These are phyloP conservation scores for Endocladia muricata DNA, from an alignment of 31 red algal species.

Conservation along the genomic window DNA sequence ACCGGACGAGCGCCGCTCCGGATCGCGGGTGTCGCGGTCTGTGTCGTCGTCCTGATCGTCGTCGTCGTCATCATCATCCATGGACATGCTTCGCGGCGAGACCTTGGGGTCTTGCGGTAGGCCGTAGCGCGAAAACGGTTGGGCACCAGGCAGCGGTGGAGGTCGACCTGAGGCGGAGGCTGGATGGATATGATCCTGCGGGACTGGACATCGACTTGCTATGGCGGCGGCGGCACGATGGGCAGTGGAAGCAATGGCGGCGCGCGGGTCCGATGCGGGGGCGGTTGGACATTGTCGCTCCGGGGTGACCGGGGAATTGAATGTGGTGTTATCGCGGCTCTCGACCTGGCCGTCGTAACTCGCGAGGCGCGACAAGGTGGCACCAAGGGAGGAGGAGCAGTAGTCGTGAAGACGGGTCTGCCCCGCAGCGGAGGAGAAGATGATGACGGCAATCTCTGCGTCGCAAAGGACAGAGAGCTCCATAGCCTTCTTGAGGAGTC, in stretches of 20 bases:
- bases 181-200: neutral
- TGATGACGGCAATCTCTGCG: slow-evolving; percentile 90
- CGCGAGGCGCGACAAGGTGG: slow-evolving; percentile 31
- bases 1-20: neutral
- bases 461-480: slow-evolving; percentile 94
- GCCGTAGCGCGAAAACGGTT: neutral
- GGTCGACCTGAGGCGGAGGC: neutral
- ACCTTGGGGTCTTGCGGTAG: neutral
- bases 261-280: neutral
- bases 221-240: slow-evolving; percentile 11
- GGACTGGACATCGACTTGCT: slow-evolving; percentile 3
- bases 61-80: slow-evolving; percentile 10
- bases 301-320: slow-evolving; percentile 48
- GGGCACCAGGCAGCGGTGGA: too few relatives aligned
- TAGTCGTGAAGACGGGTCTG: slow-evolving; percentile 86
- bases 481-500: slow-evolving; percentile 80
- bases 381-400: slow-evolving; percentile 28
- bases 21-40: neutral
- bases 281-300: neutral
- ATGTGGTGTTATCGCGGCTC: slow-evolving; percentile 39
- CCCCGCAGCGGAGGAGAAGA: slow-evolving; percentile 68
- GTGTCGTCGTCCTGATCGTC: slow-evolving; percentile 14
- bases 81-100: neutral
- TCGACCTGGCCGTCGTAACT: slow-evolving; percentile 52
- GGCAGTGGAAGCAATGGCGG: neutral